Evolutionary conservation across 2,329 filamentous ascomycete species (phyloP), one percentile per base, ranked within the genome.

Genomic region (Fusarium hainanense): DNA sequence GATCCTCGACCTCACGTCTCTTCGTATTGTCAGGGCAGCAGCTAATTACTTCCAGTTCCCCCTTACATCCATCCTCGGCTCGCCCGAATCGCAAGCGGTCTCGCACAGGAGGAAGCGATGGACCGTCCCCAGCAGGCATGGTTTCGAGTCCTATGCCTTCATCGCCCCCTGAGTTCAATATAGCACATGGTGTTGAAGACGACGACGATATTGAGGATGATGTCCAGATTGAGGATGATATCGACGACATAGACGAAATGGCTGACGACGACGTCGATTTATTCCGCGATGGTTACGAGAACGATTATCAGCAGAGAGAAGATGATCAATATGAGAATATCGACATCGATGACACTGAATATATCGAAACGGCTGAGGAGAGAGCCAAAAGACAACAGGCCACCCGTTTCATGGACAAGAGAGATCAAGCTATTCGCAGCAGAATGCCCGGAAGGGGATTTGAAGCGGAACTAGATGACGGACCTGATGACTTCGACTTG

Each of bases 401-500:
- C 23, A 93, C 96, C 75, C 88, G 88, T 28, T 89, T 90, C 67
- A 83, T 97, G 49, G 90, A 91, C 79, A 88, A 89, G 66, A 87
- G 93, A 79, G 93, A 96, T 78, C 85, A 88, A 20, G 49, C 21
- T 5, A 52, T 52, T 16, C 49, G 41, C 5, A 23, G 10, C 37
- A 18, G 49, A 21, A 52, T 34, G 23, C 41, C 41, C 8, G 32
- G 49, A 49, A 89, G 92, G 28, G 92, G 91, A 9, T 95, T 93
- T 75, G 82, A 95, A 23, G 42, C 27, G 11, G 18, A 30, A 41
- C 89, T 89, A 32, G 95, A 97, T 32, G 93, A 95, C 65, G 93
- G 96, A 6, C 94, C 96, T 70, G 92, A 89, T 51, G 89, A 96
- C 59, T 85, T 94, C 66, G 94, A 98, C 77, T 85, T 98, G 23